A percentile compares a stretch with the other conserved stretches of the same genome.
phyloP scores from a whole-genome alignment of 768 basidiomycete genomes.

The Mycena pura region DNA sequence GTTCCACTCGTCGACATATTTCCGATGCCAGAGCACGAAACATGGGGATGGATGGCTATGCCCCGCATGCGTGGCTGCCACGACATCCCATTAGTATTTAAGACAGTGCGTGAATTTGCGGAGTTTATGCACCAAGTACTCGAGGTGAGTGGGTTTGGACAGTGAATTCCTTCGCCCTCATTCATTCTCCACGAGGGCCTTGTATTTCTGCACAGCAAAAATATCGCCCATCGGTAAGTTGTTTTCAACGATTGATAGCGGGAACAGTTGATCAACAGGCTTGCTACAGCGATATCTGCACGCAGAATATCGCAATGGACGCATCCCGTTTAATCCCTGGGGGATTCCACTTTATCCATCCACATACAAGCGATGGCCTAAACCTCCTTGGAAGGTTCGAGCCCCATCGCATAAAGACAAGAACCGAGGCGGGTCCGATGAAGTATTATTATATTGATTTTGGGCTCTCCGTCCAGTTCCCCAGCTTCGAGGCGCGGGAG shows the following conservation, averaged over 20 bases:
- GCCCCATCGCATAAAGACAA: neutral
- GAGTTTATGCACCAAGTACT: conserved; percentile 2
- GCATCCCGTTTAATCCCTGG: neutral
- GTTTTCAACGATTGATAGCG: neutral
- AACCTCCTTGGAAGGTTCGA: neutral
- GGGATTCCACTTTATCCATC: neutral
- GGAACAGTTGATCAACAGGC: neutral
- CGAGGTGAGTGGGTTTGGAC: neutral
- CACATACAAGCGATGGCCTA: neutral
- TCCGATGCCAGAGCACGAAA: neutral
- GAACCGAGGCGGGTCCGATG: neutral
- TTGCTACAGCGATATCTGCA: neutral
- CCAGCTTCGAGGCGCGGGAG: neutral
- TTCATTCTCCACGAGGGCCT: neutral
- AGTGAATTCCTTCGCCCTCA: too few relatives aligned
- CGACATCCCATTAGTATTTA: neutral
- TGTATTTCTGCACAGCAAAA: conserved; percentile 1
- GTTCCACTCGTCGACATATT: neutral
- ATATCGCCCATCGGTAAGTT: conserved; percentile 6
- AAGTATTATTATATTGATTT: conserved; percentile 4
- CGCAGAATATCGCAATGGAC: neutral
- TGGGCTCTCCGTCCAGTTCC: neutral
- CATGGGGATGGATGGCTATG: neutral
- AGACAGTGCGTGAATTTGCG: neutral
- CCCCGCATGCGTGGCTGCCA: neutral